These are phyloP conservation scores for Tulasnella sp. DNA, from an alignment of 768 basidiomycete species.

Conservation along the genomic window DNA sequence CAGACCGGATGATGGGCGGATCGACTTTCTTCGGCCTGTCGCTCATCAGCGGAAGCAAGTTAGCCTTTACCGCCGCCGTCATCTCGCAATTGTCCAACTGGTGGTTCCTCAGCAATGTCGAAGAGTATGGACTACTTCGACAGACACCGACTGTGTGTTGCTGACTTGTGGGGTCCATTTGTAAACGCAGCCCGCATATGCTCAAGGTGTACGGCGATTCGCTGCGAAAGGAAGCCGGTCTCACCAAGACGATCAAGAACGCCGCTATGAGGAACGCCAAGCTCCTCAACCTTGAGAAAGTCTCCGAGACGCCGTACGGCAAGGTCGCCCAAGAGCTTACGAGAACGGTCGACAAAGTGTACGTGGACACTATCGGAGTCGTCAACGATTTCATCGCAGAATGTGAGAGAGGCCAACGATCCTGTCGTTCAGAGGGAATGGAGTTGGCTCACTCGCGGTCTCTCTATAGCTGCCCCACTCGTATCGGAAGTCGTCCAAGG, in stretches of 20 bases:
- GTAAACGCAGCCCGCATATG: slow-evolving; percentile 84
- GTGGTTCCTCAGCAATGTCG: slow-evolving; percentile 93
- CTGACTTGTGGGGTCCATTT: not conserved
- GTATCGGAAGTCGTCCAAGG: slow-evolving; percentile 90
- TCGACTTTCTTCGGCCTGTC: slow-evolving; percentile 93
- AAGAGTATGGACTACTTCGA: slow-evolving; percentile 59
- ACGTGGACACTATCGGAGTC: slow-evolving; percentile 86
- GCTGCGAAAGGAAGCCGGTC: slow-evolving; percentile 91
- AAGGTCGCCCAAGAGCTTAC: slow-evolving; percentile 85
- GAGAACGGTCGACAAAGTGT: slow-evolving; percentile 93
- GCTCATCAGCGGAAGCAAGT: slow-evolving; percentile 85
- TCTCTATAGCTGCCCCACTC: slow-evolving; percentile 66
- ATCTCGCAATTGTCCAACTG: slow-evolving; percentile 83
- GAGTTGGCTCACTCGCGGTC: no score
- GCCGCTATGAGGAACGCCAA: slow-evolving; percentile 81
- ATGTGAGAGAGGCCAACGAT: slow-evolving; percentile 51
- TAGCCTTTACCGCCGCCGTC: slow-evolving; percentile 82
- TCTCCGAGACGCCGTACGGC: slow-evolving; percentile 54
- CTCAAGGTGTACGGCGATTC: slow-evolving; percentile 90
- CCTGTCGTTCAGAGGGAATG: not conserved
- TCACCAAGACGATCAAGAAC: slow-evolving; percentile 95
- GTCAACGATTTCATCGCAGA: slow-evolving; percentile 91
- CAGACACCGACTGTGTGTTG: not conserved
- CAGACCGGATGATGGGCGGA: slow-evolving; percentile 86
- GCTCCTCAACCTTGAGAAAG: slow-evolving; percentile 69